These are phyloP conservation scores for Apophysomyces elegans DNA, from an alignment of 371 early-diverging fungal genomes.

Conservation along the genomic window DNA sequence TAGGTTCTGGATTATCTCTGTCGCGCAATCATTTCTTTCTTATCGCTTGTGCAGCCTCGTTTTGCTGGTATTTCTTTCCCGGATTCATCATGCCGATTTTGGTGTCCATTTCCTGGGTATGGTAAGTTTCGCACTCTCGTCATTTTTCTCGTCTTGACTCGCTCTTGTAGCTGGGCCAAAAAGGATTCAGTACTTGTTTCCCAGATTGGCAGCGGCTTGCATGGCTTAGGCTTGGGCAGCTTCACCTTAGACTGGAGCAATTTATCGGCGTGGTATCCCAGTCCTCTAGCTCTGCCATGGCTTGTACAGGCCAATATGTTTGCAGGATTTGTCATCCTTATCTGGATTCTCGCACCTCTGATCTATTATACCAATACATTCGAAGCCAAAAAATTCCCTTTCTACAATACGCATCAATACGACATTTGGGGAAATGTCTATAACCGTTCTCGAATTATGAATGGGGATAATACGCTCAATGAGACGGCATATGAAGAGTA, in stretches of 20 bases:
- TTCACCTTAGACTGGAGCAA: constrained; percentile 69
- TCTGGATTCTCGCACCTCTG: constrained; percentile 72
- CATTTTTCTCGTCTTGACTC: constrained; percentile 22
- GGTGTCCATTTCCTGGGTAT: constrained; percentile 56
- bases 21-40: constrained; percentile 68
- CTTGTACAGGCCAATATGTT: constrained; percentile 72
- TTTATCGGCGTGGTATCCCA: constrained; percentile 43
- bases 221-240: constrained; percentile 62
- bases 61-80: constrained; percentile 57
- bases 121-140: constrained; percentile 16
- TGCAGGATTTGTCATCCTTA: constrained; percentile 62
- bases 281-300: constrained; percentile 52
- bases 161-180: constrained; percentile 52
- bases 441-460: constrained; percentile 59
- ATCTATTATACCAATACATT: constrained; percentile 69
- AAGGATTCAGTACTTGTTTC: constrained; percentile 62
- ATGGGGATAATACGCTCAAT: constrained; percentile 60
- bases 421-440: constrained; percentile 54
- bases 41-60: constrained; percentile 52
- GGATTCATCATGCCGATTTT: constrained; percentile 60
- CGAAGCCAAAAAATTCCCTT: constrained; percentile 64
- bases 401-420: constrained; percentile 62
- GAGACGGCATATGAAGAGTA: constrained; percentile 65
- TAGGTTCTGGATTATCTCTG: constrained; percentile 28
- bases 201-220: constrained; percentile 56